Evolutionary conservation across 2,329 filamentous ascomycete species (phyloP).

Genomic region (Huntiella bhutanensis): DNA sequence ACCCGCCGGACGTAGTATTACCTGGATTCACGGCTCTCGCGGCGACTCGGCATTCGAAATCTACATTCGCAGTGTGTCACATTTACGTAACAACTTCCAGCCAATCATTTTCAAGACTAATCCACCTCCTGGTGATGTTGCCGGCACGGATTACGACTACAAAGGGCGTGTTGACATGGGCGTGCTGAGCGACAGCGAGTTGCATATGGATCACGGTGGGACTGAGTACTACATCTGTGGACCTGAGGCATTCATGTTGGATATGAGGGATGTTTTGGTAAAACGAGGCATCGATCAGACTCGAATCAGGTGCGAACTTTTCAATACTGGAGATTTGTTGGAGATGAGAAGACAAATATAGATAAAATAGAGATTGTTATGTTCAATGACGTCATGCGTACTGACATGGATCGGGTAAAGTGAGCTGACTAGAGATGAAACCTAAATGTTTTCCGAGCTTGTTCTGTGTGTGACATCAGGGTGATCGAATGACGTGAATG

Average conservation of each 20-base stretch:
- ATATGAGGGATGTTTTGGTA: slow-evolving; percentile 32
- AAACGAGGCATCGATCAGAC: slow-evolving; percentile 35
- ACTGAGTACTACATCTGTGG: slow-evolving; percentile 58
- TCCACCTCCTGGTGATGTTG: slow-evolving; percentile 23
- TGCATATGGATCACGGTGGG: slow-evolving; percentile 34
- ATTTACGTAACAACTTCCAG: slow-evolving; percentile 18
- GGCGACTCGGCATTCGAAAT: slow-evolving; percentile 34
- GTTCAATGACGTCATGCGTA: too few species aligned
- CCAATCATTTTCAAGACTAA: slow-evolving; percentile 38
- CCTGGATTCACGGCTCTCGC: slow-evolving; percentile 38
- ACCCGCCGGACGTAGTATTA: slow-evolving; percentile 26
- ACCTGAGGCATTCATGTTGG: slow-evolving; percentile 49
- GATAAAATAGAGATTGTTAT: too few species aligned
- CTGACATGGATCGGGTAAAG: too few species aligned
- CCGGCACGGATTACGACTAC: slow-evolving; percentile 39
- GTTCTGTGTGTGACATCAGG: too few species aligned
- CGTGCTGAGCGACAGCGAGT: slow-evolving; percentile 29
- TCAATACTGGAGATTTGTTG: slow-evolving; percentile 34
- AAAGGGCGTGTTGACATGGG: slow-evolving; percentile 39
- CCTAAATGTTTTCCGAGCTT: too few species aligned
- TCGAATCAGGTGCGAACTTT: slow-evolving; percentile 48
- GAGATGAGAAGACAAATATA: slow-evolving; percentile 6
- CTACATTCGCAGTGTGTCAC: slow-evolving; percentile 26
- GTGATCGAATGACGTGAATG: too few species aligned
- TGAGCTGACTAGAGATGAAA: too few species aligned